Evolutionary conservation across 2,329 filamentous ascomycete species (phyloP), one percentile per base, ranked within the genome.

Genomic region (Daldinia eschscholtzii): DNA sequence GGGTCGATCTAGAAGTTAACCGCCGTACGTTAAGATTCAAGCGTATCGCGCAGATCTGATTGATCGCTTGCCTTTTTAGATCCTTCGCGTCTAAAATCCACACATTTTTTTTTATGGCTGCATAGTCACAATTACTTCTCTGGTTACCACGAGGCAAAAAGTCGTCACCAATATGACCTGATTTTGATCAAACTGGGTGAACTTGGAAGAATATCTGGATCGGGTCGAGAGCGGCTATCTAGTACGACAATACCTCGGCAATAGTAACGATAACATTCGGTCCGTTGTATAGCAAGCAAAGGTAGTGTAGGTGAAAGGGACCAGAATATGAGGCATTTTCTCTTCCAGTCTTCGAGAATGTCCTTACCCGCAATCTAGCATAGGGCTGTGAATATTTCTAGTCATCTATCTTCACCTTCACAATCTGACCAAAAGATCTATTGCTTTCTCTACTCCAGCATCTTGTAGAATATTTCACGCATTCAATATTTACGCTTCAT

Each of bases 201-300:
- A 26, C 33, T n/a, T n/a, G 52, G 23, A 1, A 12, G 2, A 23
- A 55, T 15, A 37, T 9, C 18, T 9, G 28, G 60, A 42, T 7
- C 13, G 18, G 33, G 42, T 56, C 55, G 50, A 28, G 30, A 53
- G 23, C 42, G 23, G 48, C 39, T 33, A 37, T 44, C 30, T 18
- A 26, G 41, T 58, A 60, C 33, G 30, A 66, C 56, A 4, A 42
- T 55, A 26, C 28, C 13, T 52, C 46, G 46, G 46, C 41, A 66
- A 55, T 44, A 28, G 33, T 30, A 64, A 50, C 60, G 52, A 61
- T 33, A 18, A 28, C 13, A 44, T n/a, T 37, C 18, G n/a, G 28
- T 30, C 26, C n/a, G 10, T 18, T 5, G 26, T 50, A 6, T 12
- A 30, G 15, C 46, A 9, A 30, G 15, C 46, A 9, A 30, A 50